Evolutionary conservation across 2,329 filamentous ascomycete genomes (phyloP), one percentile per base, ranked within the genome.

Genomic region (Calcarisporium arbuscula): DNA sequence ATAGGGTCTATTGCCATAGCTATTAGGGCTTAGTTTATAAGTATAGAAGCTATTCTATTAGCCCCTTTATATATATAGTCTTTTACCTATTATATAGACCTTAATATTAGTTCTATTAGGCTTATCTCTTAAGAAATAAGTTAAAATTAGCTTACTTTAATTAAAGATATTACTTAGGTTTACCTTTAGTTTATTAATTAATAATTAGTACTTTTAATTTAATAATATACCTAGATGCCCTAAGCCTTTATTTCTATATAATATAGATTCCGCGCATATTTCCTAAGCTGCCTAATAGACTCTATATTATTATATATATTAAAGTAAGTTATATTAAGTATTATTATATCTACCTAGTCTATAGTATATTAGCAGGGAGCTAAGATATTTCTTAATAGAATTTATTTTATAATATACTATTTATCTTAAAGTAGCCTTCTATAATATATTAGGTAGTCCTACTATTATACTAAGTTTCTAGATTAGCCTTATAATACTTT

Each of bases 361-460:
- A 12, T 16, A 16, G 27, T 28, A 16, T 28, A 16, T 28, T 15
- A 28, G 27, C 27, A 28, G 27, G 27, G 27, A 28, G n/a, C 27
- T 16, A 8, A 28, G 17, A 16, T 9, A 14, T 28, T 28, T 28
- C 27, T 28, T 15, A 28, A 28, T 16, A 16, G 27, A 15, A 8
- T 15, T 28, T 16, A 14, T 28, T 28, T 8, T 16, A 16, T 16
- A 28, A 28, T 16, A 28, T 28, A 28, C 27, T 28, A 16, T 28
- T 28, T 15, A 28, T 28, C 27, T 28, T 16, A 12, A 28, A 28
- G 27, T 28, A 28, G 27, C 27, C 27, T 28, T 28, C 27, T 16
- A 16, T 16, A 16, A 28, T 16, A 16, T 12, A 28, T 16, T 28
- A 15, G 17, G 27, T 14, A 16, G 27, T 16, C 27, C 17, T 16